Base-by-base conservation (phyloP, 2,329 filamentous ascomycete genomes). In the Gaeumannomyces sp. region DNA sequence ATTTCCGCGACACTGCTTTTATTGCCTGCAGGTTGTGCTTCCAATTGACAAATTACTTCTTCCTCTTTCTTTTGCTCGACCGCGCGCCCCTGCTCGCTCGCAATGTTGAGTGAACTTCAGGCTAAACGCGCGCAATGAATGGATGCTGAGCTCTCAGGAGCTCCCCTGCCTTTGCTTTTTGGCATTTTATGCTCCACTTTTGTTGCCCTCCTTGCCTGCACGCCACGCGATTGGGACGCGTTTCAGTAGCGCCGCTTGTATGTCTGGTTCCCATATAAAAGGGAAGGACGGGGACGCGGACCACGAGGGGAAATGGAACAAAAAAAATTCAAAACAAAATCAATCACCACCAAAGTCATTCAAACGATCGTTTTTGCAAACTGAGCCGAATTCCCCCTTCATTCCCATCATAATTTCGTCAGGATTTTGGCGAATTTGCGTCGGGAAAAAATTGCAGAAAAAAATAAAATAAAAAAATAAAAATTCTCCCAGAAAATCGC, bases 321-420 rank as follows among this genome's bases (percentile, higher is more conserved):
- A 16, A 27, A 45, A 27, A 61, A 38, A 61, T 38, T 27, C 25
- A 45, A 33, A 22, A 61, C 38, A 61, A 53, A 53, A 53, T 53
- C 45, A 53, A 53, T 4, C 45, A 53, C 45, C 45, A n/a, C 19
- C 45, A 22, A 53, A 53, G n/a, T 53, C 45, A 53, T 10, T n/a
- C 45, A n/a, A 19, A n/a, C 45, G 45, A 22, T 53, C 45, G 22
- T 53, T 53, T 6, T 53, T n/a, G 45, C 45, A 10, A 22, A 22
- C 45, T 10, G 45, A 53, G 45, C 45, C 22, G 45, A n/a, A n/a
- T 53, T 11, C 4, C 45, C 22, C 7, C 19, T 53, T 53, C 8
- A 53, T 22, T 22, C 10, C 19, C 45, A n/a, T n/a, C 45, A 53
- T 22, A n/a, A n/a, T n/a, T 53, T 53, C 45, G 19, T 7, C 45